Percentiles rank a stretch among this genome's conserved stretches.
These are phyloP conservation scores for Przewalskia tangutica DNA, from an alignment of 257 asterid genomes.

Conservation along the genomic window DNA sequence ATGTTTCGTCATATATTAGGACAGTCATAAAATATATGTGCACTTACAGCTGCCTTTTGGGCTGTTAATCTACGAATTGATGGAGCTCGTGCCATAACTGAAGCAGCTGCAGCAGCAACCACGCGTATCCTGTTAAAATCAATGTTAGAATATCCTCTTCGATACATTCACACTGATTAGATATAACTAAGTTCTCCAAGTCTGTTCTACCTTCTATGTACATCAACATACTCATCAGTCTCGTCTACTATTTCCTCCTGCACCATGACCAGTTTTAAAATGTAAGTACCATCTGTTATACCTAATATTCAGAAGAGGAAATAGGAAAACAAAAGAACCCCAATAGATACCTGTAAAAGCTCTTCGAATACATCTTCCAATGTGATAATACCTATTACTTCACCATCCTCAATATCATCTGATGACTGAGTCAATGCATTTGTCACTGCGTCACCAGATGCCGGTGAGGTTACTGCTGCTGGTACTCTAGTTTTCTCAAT, in stretches of 20 bases:
- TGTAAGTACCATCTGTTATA: neutral
- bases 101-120: conserved; percentile 93
- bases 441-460: conserved; percentile 24
- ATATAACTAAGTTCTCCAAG: neutral
- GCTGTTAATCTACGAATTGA: conserved; percentile 51
- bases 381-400: conserved; percentile 84
- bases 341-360: conserved; percentile 61
- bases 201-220: conserved; percentile 56
- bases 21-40: neutral
- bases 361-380: conserved; percentile 96
- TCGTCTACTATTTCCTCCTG: conserved; percentile 96
- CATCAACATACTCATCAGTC: conserved; percentile 89
- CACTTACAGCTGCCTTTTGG: conserved; percentile 59
- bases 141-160: neutral
- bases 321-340: neutral
- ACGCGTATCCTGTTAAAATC: conserved; percentile 65
- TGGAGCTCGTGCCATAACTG: conserved; percentile 78
- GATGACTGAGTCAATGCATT: conserved; percentile 22
- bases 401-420: conserved; percentile 71
- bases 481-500: conserved; percentile 38
- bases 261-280: conserved; percentile 7
- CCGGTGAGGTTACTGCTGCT: conserved; percentile 17
- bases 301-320: neutral
- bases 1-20: neutral
- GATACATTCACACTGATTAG: neutral